Percentiles rank a stretch among this genome's conserved stretches.
Evolutionary conservation across 139 green algal genomes (phyloP).

Genomic region (Chlamydomonas asymmetrica): DNA sequence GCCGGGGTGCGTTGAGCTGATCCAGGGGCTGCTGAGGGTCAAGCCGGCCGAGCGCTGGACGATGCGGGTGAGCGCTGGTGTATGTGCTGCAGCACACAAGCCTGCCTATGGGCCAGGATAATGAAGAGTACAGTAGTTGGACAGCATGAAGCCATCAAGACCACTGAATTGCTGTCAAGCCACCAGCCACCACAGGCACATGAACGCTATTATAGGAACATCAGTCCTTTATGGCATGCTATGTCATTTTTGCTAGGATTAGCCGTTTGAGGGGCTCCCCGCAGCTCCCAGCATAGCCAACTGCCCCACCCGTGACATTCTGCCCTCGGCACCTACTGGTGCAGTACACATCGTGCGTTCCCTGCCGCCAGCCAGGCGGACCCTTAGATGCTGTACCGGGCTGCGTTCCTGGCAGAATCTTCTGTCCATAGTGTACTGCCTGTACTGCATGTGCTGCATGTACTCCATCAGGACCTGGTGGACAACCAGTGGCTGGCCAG

Average conservation of each 20-base stretch:
- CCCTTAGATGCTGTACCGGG: no score
- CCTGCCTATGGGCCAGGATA: not conserved
- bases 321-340: no score
- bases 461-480: slow-evolving; percentile 17
- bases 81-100: not conserved
- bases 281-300: not conserved
- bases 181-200: not conserved
- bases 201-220: not conserved
- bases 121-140: not conserved
- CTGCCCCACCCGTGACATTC: not conserved
- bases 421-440: no score
- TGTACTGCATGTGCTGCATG: no score
- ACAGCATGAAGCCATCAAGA: not conserved
- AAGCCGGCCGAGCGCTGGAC: slow-evolving; percentile 29
- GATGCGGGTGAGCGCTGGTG: slow-evolving; percentile 24
- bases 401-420: no score
- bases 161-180: not conserved
- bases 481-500: slow-evolving; percentile 16
- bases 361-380: no score
- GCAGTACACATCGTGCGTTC: not conserved
- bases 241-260: no score
- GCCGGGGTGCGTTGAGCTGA: slow-evolving; percentile 29
- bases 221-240: no score
- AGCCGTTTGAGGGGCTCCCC: not conserved
- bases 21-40: slow-evolving; percentile 37